Percentiles rank a stretch among this genome's conserved stretches.
These are phyloP conservation scores for Isatis lusitanica DNA, from an alignment of 441 rosid genomes.

Conservation along the genomic window DNA sequence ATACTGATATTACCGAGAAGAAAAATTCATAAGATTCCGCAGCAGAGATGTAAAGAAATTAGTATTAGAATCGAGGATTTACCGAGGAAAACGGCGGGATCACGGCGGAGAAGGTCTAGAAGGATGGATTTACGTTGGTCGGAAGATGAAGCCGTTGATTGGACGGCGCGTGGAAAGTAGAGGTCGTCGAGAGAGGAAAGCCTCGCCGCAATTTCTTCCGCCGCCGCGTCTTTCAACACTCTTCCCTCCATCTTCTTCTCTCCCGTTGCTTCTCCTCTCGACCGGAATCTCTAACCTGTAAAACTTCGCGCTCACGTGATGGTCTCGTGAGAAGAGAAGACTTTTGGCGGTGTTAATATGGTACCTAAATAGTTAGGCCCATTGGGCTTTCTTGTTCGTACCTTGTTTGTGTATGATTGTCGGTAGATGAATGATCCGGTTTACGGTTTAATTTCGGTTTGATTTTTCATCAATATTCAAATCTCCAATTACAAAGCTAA, in stretches of 20 bases:
- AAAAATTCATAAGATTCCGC: not conserved
- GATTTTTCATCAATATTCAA: too few species aligned
- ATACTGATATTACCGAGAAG: not conserved
- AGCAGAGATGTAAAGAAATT: not conserved
- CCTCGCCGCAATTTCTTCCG: constrained; percentile 63
- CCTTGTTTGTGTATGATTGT: not conserved
- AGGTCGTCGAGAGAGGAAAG: constrained; percentile 67
- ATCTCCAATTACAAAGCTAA: too few species aligned
- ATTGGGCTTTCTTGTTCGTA: not conserved
- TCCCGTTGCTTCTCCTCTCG: not conserved
- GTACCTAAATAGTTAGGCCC: not conserved
- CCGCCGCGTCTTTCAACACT: constrained; percentile 43
- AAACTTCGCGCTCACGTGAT: constrained; percentile 3
- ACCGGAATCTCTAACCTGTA: not conserved
- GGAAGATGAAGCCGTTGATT: constrained; percentile 48
- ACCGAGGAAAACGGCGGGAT: constrained; percentile 87
- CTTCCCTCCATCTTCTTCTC: constrained; percentile 35
- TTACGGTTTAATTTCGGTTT: not conserved
- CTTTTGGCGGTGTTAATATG: constrained; percentile 15
- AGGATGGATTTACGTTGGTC: constrained; percentile 77
- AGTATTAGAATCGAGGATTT: not conserved
- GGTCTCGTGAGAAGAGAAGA: not conserved
- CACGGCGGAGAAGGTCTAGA: constrained; percentile 81
- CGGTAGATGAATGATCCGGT: not conserved
- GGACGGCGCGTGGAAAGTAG: constrained; percentile 83